Evolutionary conservation across 805 yeast species (phyloP).

Genomic region (Ogataea minuta): DNA sequence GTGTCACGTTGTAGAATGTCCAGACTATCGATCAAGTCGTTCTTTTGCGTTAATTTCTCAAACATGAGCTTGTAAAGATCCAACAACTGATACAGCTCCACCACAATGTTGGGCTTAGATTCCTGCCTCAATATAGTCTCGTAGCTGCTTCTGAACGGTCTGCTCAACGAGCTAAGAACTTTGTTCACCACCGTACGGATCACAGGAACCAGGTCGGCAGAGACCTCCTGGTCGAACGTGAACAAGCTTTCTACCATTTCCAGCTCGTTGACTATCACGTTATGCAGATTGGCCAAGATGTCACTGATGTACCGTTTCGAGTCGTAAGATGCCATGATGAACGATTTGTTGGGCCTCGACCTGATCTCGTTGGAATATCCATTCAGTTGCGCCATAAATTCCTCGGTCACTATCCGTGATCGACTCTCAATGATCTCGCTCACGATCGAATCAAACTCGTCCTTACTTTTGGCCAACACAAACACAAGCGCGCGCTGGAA

Average conservation of each 20-base stretch:
- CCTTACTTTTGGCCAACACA: conserved; percentile 38
- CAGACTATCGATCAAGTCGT: conserved; percentile 27
- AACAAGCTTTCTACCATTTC: conserved; percentile 71
- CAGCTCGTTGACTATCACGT: conserved; percentile 80
- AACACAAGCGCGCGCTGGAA: conserved; percentile 34
- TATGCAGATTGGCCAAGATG: conserved; percentile 82
- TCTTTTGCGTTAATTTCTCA: conserved; percentile 38
- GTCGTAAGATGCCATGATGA: conserved; percentile 70
- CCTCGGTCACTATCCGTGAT: conserved; percentile 60
- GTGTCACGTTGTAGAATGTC: conserved; percentile 34
- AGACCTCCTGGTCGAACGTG: conserved; percentile 33
- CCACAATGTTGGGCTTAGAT: conserved; percentile 50
- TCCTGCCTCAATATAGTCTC: conserved; percentile 72
- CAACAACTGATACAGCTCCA: conserved; percentile 60
- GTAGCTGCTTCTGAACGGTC: conserved; percentile 59
- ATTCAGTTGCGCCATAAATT: conserved; percentile 58
- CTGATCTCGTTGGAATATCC: conserved; percentile 32
- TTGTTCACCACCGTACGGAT: conserved; percentile 42
- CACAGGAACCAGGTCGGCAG: conserved; percentile 24
- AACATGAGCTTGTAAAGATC: conserved; percentile 73
- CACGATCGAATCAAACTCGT: conserved; percentile 57
- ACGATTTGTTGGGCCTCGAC: conserved; percentile 36
- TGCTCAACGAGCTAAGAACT: conserved; percentile 52
- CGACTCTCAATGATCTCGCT: conserved; percentile 67
- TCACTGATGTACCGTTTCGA: conserved; percentile 84